Evolutionary conservation across 2,329 filamentous ascomycete species (phyloP), one percentile per base, ranked within the genome.

Genomic region (Proliferodiscus dingleyae): DNA sequence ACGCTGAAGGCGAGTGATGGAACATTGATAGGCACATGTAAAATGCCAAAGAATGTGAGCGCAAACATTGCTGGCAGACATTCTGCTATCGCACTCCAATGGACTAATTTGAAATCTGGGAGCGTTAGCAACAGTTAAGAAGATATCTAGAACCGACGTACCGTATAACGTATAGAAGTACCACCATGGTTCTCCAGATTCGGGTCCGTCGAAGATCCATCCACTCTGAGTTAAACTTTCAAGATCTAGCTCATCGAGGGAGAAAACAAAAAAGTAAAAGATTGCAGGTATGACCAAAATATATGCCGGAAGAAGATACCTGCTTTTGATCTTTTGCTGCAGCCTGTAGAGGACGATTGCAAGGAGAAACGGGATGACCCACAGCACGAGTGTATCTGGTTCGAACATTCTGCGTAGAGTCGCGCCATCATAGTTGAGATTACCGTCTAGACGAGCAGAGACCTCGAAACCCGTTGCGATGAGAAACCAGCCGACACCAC

Each of bases 1-100:
- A 87, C 88, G 24, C 89, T 89, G 39, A 95, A 84, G 0, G 89
- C 93, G 47, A 98, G 71, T 2, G 93, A 93, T 2, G 93, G 93
- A 4, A 98, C 90, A 60, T 98, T 98, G 68, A 98, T 98, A 0
- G 93, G 93, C 2, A 98, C 93, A 63, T 98, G 93, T 2, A 98
- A 77, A 45, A 98, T 85, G 42, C 93, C 93, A 60, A 98, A 98
- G 71, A 98, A 98, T 0, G 93, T 97, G 50, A 98, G 71, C 0
- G 93, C 93, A 59, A 98, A 82, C 87, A 98, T 97, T 23, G 93
- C 90, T 1, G 93, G 93, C 23, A 96, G 76, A 1, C 86, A 90
- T 59, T 89, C 83, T n/a, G 75, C 69, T 39, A 98, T 77, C 2
- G 91, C 93, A 36, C 77, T 75, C 86, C 88, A 95, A 56, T 90